These are phyloP conservation scores for Athelia sp. DNA, from an alignment of 1,284 basidiomycete species.

Conservation along the genomic window DNA sequence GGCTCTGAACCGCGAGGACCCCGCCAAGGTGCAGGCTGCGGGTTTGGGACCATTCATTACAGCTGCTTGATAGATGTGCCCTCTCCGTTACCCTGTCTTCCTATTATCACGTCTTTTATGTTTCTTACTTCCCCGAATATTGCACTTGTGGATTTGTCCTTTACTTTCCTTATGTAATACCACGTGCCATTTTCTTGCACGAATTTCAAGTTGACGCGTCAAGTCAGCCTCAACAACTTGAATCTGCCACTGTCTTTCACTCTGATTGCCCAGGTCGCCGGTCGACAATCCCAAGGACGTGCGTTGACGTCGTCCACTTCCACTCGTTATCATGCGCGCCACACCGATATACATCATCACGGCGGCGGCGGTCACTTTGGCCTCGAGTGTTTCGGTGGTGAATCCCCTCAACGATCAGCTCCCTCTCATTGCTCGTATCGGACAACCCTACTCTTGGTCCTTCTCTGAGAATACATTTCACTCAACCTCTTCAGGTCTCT, in stretches of 20 bases:
- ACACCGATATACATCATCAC: conserved; percentile 49
- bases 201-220: neutral
- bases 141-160: conserved; percentile 1
- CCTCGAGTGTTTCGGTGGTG: conserved; percentile 39
- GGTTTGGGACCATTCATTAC: conserved; percentile 58
- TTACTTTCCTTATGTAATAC: neutral
- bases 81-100: conserved; percentile 5
- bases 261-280: conserved; percentile 40
- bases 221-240: neutral
- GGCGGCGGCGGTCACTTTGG: conserved; percentile 28
- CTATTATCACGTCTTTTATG: conserved; percentile 14
- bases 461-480: conserved; percentile 57
- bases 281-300: conserved; percentile 48
- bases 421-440: conserved; percentile 57
- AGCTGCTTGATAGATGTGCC: conserved; percentile 20
- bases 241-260: neutral
- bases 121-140: neutral
- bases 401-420: conserved; percentile 55
- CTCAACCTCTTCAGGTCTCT: conserved; percentile 33
- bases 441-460: conserved; percentile 58
- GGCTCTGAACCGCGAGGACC: conserved; percentile 69
- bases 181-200: neutral
- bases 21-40: conserved; percentile 71
- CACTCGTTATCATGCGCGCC: conserved; percentile 56
- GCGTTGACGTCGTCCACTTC: conserved; percentile 34